phyloP scores from a whole-genome alignment of 257 asterid species.

The Verbena officinalis region DNA sequence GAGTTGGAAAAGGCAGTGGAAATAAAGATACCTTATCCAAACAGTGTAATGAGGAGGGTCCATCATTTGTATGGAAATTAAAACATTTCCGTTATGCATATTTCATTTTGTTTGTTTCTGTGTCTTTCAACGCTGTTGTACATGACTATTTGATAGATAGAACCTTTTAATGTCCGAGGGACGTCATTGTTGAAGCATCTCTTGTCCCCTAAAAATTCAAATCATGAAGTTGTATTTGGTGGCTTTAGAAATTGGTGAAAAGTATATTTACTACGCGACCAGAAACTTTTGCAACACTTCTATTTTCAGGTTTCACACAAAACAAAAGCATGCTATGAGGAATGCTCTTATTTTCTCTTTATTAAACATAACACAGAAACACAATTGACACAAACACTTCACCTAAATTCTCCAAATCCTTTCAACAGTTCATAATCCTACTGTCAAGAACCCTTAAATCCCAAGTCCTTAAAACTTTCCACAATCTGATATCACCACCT shows the following conservation, averaged over 20 bases:
- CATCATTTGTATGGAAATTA: background rate
- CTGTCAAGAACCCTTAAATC: background rate
- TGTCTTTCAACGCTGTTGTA: slow-evolving; percentile 4
- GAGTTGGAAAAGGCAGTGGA: slow-evolving; percentile 1
- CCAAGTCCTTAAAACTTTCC: background rate
- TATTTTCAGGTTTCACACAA: background rate
- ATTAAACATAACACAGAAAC: background rate
- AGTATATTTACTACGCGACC: background rate
- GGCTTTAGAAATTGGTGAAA: background rate
- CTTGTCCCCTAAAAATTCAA: background rate
- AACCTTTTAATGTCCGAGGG: background rate
- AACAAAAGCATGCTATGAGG: background rate
- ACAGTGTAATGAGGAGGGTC: background rate
- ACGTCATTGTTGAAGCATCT: background rate
- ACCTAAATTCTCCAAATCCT: background rate
- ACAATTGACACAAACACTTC: background rate
- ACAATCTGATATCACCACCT: background rate
- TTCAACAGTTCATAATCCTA: background rate
- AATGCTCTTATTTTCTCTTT: background rate
- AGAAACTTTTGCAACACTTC: slow-evolving; percentile 1
- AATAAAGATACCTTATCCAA: background rate
- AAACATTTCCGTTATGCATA: slow-evolving; percentile 1
- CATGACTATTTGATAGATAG: background rate
- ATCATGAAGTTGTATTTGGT: background rate
- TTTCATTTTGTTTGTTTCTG: background rate